phyloP scores from a whole-genome alignment of 75 land plant genomes.

The Cryptomeria japonica region DNA sequence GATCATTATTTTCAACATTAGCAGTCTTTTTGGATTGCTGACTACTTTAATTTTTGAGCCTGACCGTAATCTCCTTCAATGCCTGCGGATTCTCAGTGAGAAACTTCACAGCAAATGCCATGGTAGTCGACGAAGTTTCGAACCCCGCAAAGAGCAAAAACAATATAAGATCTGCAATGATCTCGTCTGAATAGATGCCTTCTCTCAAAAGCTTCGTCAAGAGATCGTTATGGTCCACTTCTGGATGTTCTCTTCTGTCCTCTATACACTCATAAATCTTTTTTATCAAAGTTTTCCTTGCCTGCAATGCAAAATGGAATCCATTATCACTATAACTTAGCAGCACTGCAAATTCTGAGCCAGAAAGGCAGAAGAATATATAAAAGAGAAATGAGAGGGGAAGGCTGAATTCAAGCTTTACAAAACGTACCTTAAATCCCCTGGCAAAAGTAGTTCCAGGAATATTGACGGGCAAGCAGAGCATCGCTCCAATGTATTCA shows the following conservation, averaged over 20 bases:
- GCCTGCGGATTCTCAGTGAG: no score
- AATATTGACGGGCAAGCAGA: not conserved
- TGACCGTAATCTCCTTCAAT: no score
- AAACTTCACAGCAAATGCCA: no score
- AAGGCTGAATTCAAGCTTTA: no score
- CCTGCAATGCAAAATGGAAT: not conserved
- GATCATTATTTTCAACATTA: no score
- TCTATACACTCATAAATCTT: not conserved
- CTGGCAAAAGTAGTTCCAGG: not conserved
- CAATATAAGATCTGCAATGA: not conserved
- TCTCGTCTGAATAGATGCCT: not conserved
- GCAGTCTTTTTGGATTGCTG: no score
- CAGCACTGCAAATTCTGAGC: no score
- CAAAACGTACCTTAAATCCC: not conserved
- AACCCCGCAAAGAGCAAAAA: slow-evolving; percentile 15
- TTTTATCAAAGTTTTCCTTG: not conserved
- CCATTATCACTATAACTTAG: no score
- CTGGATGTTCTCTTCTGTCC: not conserved
- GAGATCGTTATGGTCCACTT: not conserved
- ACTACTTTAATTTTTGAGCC: no score
- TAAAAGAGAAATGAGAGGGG: no score
- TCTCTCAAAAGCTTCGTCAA: not conserved
- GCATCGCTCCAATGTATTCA: not conserved
- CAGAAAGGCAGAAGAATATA: no score
- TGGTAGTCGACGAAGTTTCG: slow-evolving; percentile 10